phyloP scores from a whole-genome alignment of 495 filamentous ascomycete genomes.

The Neurospora sp. region DNA sequence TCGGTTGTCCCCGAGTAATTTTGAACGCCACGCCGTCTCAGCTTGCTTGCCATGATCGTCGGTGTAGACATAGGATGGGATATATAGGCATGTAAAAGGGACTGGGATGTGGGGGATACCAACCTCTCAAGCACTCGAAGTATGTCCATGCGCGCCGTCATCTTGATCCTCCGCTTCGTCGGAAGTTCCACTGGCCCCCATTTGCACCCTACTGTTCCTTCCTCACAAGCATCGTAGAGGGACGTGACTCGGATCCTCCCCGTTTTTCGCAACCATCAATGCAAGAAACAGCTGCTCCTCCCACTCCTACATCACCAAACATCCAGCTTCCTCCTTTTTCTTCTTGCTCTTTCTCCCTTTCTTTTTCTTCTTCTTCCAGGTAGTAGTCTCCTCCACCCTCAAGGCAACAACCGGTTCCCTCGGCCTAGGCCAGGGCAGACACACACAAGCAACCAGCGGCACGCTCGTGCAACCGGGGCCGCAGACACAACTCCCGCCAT shows the following conservation, averaged over 20 bases:
- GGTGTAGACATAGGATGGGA: not conserved
- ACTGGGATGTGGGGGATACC: not conserved
- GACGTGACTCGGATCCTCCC: fast-evolving
- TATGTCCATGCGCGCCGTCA: not conserved
- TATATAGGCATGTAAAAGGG: not conserved
- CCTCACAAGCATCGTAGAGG: not conserved
- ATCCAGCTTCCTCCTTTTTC: not conserved
- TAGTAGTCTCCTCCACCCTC: not conserved
- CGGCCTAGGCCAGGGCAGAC: not conserved
- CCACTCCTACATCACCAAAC: not conserved
- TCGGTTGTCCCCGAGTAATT: too few relatives aligned
- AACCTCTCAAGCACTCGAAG: not conserved
- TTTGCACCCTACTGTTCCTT: not conserved
- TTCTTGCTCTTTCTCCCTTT: not conserved
- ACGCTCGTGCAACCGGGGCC: not conserved
- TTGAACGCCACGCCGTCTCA: too few relatives aligned
- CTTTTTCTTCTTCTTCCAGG: not conserved
- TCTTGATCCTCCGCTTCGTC: not conserved
- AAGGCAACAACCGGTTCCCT: not conserved
- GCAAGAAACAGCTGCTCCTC: not conserved
- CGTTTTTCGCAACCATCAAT: not conserved
- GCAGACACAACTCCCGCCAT: not conserved
- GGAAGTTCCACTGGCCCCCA: too few relatives aligned
- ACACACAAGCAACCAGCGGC: not conserved
- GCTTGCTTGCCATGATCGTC: too few relatives aligned